phyloP scores from a whole-genome alignment of 768 basidiomycete genomes.

The Tulasnella sp. region DNA sequence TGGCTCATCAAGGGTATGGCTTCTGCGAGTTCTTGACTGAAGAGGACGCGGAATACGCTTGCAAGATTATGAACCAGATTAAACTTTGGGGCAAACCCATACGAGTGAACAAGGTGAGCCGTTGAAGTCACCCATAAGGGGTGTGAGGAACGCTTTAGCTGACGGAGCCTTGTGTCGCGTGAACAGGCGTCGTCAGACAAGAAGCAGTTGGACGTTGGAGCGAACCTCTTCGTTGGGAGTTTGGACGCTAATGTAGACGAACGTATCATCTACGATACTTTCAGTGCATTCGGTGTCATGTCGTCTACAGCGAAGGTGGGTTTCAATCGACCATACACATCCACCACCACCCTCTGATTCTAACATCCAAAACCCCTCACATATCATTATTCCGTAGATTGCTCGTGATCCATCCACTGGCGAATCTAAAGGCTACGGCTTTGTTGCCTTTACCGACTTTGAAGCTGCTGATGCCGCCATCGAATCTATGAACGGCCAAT shows the following conservation, averaged over 20 bases:
- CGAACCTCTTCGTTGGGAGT: slow-evolving; percentile 93
- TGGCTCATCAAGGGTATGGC: slow-evolving; percentile 97
- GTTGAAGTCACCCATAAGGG: not conserved
- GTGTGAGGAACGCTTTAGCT: not conserved
- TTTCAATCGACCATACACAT: slow-evolving; percentile 14
- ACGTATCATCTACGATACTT: slow-evolving; percentile 83
- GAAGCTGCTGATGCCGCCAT: slow-evolving; percentile 93
- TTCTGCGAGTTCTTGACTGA: slow-evolving; percentile 99
- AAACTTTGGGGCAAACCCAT: slow-evolving; percentile 99
- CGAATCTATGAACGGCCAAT: slow-evolving; percentile 95
- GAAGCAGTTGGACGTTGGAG: slow-evolving; percentile 95
- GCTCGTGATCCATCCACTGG: slow-evolving; percentile 79
- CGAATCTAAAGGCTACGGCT: slow-evolving; percentile 92
- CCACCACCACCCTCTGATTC: not conserved
- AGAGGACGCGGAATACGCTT: slow-evolving; percentile 98
- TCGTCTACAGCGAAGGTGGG: slow-evolving; percentile 79
- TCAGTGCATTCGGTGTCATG: slow-evolving; percentile 89
- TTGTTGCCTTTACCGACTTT: slow-evolving; percentile 95
- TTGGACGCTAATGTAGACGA: slow-evolving; percentile 95
- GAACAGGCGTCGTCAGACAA: slow-evolving; percentile 89
- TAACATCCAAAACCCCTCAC: no score
- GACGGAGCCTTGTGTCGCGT: slow-evolving; percentile 14
- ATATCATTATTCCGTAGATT: slow-evolving; percentile 43
- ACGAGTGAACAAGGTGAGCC: slow-evolving; percentile 88
- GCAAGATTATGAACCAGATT: slow-evolving; percentile 99